A percentile compares a stretch with the other conserved stretches of the same genome.
Evolutionary conservation across 495 filamentous ascomycete species (phyloP).

Genomic region (Podospora didyma): DNA sequence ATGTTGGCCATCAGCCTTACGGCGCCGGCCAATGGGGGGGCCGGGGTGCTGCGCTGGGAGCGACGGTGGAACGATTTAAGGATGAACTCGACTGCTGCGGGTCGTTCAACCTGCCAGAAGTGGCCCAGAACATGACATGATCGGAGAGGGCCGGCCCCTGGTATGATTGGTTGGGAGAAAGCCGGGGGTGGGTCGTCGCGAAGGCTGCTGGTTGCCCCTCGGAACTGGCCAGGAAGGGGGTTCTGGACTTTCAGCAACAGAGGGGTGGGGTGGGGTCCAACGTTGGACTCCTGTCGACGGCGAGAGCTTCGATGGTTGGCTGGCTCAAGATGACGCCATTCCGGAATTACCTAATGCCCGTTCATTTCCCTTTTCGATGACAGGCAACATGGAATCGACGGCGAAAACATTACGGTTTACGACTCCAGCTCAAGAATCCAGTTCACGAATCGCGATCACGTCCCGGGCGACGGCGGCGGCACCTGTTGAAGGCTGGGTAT

Average conservation of each 20-base stretch:
- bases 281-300: too few species aligned
- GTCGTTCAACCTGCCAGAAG: not conserved
- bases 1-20: constrained; percentile 4
- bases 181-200: not conserved
- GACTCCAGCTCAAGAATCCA: not conserved
- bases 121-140: constrained; percentile 3
- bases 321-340: too few species aligned
- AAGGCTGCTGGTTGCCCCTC: not conserved
- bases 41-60: not conserved
- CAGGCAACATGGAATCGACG: too few species aligned
- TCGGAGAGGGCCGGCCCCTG: constrained; percentile 11
- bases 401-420: not conserved
- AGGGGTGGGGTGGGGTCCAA: too few species aligned
- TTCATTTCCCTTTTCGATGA: not conserved
- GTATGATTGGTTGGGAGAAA: not conserved
- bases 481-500: constrained; percentile 9
- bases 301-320: too few species aligned
- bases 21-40: constrained; percentile 5
- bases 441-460: not conserved
- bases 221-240: not conserved
- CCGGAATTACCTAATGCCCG: too few species aligned
- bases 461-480: too few species aligned
- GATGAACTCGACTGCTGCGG: not conserved
- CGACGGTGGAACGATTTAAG: constrained; percentile 7
- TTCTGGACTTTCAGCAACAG: not conserved